Evolutionary conservation across 2,329 filamentous ascomycete species (phyloP).

Genomic region (Fusarium devonianum): DNA sequence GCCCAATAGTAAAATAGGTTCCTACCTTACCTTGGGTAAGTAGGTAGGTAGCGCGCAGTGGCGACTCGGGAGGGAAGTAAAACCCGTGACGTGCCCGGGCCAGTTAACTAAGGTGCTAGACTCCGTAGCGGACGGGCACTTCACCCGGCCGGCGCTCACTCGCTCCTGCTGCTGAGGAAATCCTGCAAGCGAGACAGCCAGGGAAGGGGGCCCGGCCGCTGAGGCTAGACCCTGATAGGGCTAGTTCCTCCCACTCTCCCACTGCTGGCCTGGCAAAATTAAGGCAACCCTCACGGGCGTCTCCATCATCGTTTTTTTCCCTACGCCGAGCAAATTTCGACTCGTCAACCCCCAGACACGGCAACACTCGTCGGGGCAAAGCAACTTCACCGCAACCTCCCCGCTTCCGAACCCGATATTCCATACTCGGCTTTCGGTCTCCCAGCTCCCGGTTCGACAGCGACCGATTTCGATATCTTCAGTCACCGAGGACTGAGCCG

Average conservation of each 20-base stretch:
- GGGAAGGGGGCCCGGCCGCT: conserved; percentile 25
- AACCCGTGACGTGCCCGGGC: conserved; percentile 30
- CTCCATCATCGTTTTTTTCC: conserved; percentile 49
- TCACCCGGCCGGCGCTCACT: background rate
- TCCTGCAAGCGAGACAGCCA: conserved; percentile 33
- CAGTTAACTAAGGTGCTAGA: conserved; percentile 13
- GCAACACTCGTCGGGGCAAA: conserved; percentile 50
- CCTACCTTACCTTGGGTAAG: too few species aligned
- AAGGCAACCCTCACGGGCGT: conserved; percentile 52
- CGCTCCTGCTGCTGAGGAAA: conserved; percentile 26
- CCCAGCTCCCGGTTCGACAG: conserved; percentile 11
- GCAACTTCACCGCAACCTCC: conserved; percentile 38
- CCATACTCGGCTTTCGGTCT: conserved; percentile 9
- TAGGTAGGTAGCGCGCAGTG: too few species aligned
- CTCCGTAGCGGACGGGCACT: conserved; percentile 9
- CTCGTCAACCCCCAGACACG: conserved; percentile 53
- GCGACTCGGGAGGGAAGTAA: conserved; percentile 21
- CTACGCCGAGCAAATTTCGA: conserved; percentile 54
- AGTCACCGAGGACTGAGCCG: conserved; percentile 40
- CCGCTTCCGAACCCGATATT: conserved; percentile 25
- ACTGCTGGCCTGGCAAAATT: conserved; percentile 54
- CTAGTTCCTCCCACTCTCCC: conserved; percentile 54
- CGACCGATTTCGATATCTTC: conserved; percentile 19
- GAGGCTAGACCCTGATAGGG: conserved; percentile 35
- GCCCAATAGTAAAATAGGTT: conserved; percentile 23